These are phyloP conservation scores for Crataegus laevigata DNA, from an alignment of 306 rosid genomes.

Conservation along the genomic window DNA sequence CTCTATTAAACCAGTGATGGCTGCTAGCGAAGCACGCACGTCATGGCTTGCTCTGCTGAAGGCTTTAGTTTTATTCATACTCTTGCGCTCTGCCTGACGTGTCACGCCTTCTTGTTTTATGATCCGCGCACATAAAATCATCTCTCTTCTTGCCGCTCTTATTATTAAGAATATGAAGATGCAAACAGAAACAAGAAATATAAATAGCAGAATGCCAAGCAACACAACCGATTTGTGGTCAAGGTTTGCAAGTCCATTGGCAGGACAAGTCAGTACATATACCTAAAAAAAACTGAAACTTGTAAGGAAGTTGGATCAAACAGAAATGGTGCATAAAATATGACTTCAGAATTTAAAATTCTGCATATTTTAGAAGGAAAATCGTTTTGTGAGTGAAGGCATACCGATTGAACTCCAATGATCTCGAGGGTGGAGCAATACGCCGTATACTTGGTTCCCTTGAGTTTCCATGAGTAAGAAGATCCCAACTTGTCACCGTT, in stretches of 20 bases:
- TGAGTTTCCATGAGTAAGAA: neutral
- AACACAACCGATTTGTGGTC: constrained; percentile 15
- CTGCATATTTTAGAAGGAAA: too few species aligned
- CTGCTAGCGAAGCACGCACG: constrained; percentile 62
- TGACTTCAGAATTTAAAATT: neutral
- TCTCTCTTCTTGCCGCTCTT: constrained; percentile 39
- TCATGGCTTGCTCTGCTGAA: constrained; percentile 73
- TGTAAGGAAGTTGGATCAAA: neutral
- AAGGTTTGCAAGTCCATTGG: constrained; percentile 16
- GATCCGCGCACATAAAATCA: constrained; percentile 48
- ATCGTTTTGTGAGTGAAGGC: neutral
- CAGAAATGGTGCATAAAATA: neutral
- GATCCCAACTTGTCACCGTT: neutral
- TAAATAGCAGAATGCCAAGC: constrained; percentile 23
- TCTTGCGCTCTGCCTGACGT: constrained; percentile 66
- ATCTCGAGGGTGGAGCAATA: constrained; percentile 14
- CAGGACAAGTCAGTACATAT: constrained; percentile 40
- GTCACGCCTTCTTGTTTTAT: constrained; percentile 69
- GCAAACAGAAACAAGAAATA: constrained; percentile 25
- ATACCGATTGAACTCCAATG: constrained; percentile 14
- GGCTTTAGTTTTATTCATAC: constrained; percentile 62
- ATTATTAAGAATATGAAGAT: constrained; percentile 19
- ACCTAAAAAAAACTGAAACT: constrained; percentile 36
- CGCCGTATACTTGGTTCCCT: neutral
- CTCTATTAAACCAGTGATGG: constrained; percentile 65